Base-by-base conservation (phyloP, 2,329 filamentous ascomycete genomes). In the Fusarium abutilonis region DNA sequence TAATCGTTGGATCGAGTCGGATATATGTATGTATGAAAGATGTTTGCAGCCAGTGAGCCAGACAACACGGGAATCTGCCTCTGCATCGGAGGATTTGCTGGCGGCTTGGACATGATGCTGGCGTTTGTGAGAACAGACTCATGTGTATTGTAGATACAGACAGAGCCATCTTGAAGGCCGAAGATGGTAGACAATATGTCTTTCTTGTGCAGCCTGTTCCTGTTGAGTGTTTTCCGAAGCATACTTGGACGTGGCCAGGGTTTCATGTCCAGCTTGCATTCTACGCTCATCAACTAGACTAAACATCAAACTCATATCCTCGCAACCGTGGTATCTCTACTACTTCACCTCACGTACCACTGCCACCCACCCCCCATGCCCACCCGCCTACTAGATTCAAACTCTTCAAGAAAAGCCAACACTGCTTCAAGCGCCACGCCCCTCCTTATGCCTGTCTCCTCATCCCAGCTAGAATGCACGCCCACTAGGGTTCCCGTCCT, bases 381-480 rank as follows among this genome's bases (percentile, higher is more conserved):
- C 4, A 52, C 39, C 9, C 19, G 31, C 36, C 41, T 51, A 9
- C 40, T 64, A n/a, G 36, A 17, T 45, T 61, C 64, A 47, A 68
- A 60, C 50, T 70, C 69, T 11, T 54, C 43, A 9, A 74, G 47
- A 36, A 85, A 84, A 4, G 53, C 73, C 44, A 56, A 50, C 2
- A 85, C 70, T 3, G 81, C 80, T 57, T 82, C 77, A 32, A 75
- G 67, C 14, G 78, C 74, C 5, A 84, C 71, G 0, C 82, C 82
- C 69, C 82, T 77, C 60, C 82, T 74, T 80, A 82, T 83, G 0
- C 74, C 77, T 9, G 79, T 84, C 60, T 78, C 56, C 19, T 83
- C 81, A 64, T 85, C 80, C 81, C 82, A 85, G 26, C 77, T 81
- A 4, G 80, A 84, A 73, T 85, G 82, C 58, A 86, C 56, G 2